These are phyloP conservation scores for Davidsoniella eucalypti DNA, from an alignment of 2,329 filamentous ascomycete species.

Conservation along the genomic window DNA sequence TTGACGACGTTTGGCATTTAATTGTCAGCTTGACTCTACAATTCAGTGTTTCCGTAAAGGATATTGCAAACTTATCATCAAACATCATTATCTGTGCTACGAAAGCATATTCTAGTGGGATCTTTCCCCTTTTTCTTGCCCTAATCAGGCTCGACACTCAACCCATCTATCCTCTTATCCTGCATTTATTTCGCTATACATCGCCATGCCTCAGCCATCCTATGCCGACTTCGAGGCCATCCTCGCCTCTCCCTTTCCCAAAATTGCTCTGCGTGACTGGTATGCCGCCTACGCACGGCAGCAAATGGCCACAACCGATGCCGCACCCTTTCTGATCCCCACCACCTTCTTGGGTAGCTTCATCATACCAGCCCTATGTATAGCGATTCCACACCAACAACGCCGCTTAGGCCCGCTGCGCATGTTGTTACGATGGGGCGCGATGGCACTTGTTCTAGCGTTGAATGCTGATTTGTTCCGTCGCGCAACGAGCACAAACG, in stretches of 20 bases:
- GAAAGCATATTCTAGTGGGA: too few relatives aligned
- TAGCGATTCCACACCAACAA: constrained; percentile 36
- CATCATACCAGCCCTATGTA: constrained; percentile 35
- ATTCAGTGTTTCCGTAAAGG: too few relatives aligned
- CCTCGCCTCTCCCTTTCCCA: constrained; percentile 7
- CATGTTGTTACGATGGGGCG: constrained; percentile 26
- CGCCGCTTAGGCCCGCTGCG: constrained; percentile 23
- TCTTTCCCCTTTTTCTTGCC: too few relatives aligned
- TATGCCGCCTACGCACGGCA: constrained; percentile 24
- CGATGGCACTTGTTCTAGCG: constrained; percentile 27
- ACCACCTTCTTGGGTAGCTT: constrained; percentile 31
- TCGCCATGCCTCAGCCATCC: background rate
- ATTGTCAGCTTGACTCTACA: too few relatives aligned
- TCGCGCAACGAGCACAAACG: constrained; percentile 32
- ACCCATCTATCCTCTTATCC: too few relatives aligned
- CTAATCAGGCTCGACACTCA: too few relatives aligned
- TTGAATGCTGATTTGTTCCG: constrained; percentile 29
- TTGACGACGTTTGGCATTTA: too few relatives aligned
- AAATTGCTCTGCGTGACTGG: constrained; percentile 14
- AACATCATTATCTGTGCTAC: too few relatives aligned
- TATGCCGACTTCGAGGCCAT: constrained; percentile 4
- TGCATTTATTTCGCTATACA: too few relatives aligned
- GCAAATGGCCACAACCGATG: constrained; percentile 23
- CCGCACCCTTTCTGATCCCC: constrained; percentile 35
- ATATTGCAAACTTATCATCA: too few relatives aligned